Percentiles rank a stretch among this genome's conserved stretches.
These are phyloP conservation scores for Mycena floridula DNA, from an alignment of 768 basidiomycete genomes.

Conservation along the genomic window DNA sequence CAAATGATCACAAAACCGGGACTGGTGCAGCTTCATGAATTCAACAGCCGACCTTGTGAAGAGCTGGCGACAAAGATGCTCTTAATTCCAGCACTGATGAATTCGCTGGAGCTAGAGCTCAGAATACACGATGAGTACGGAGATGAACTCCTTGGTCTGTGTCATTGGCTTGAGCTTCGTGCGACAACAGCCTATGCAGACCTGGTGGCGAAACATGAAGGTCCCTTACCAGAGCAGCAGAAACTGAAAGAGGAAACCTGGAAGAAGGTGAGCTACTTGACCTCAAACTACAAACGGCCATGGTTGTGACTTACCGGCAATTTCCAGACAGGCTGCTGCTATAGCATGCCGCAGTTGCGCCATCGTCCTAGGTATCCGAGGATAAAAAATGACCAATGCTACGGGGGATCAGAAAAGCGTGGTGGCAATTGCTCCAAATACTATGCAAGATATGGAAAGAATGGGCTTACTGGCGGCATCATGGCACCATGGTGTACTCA, in stretches of 20 bases:
- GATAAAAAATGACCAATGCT: constrained; percentile 15
- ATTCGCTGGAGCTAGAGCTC: background rate
- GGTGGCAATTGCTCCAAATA: constrained; percentile 10
- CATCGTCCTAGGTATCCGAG: constrained; percentile 19
- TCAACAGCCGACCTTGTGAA: background rate
- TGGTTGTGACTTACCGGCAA: background rate
- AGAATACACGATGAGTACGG: constrained; percentile 5
- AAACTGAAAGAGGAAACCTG: background rate
- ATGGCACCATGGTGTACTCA: too few relatives aligned
- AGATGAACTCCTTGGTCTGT: constrained; percentile 4
- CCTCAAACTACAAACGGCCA: too few relatives aligned
- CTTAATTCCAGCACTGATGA: background rate
- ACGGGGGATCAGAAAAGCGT: constrained; percentile 8
- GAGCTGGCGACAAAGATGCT: background rate
- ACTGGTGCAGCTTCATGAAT: background rate
- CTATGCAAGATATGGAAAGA: constrained; percentile 9
- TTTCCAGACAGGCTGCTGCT: constrained; percentile 23
- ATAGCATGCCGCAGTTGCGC: constrained; percentile 23
- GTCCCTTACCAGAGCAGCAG: background rate
- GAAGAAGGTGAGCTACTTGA: background rate
- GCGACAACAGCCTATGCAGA: background rate
- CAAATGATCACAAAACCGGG: background rate
- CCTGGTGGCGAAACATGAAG: background rate
- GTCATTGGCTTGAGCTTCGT: background rate
- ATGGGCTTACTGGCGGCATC: too few relatives aligned